Base-by-base conservation (phyloP, 1,284 basidiomycete genomes). In the Earliella scabrosa region DNA sequence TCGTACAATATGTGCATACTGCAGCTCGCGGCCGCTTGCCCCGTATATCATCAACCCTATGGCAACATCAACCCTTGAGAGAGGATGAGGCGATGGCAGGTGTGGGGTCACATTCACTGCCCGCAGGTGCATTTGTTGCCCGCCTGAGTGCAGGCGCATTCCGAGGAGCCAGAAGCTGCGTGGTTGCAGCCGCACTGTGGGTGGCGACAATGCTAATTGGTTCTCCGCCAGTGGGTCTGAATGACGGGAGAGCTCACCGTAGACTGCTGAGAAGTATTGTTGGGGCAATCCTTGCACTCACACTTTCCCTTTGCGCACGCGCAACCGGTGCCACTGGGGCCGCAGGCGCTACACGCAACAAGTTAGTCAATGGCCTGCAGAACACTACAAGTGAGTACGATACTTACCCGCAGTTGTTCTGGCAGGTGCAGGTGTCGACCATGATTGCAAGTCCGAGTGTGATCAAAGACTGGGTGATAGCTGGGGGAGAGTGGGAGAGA, bases 211-310 rank as follows among this genome's bases (percentile, higher is more conserved):
- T 13, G 23, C 20, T 10, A 20, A 40, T 31, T 7, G 29, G 29
- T n/a, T n/a, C n/a, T n/a, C n/a, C 36, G 2, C 16, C 34, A 13
- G 31, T 3, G 29, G 10, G 16, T 7, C 16, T 26, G 13, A 18
- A 6, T n/a, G 3, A 11, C 8, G 2, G n/a, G n/a, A 11, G 16
- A 8, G 21, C 53, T 45, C 27, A 54, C 53, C 4, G 46, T 44
- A 23, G 8, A 8, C 41, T 49, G 35, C 34, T 44, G 35, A 8
- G 38, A 10, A 3, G 34, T 10, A 26, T 68, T 68, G 61, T 71
- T 71, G 8, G 52, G 53, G 58, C 70, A 71, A 47, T 62, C 55
- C 24, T 54, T 36, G 61, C 70, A 71, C 53, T 58, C 59, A 61
- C 70, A 71, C 40, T 63, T 53, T 45, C 62, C 62, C 52, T 66